A percentile compares a stretch with the other conserved stretches of the same genome.
Evolutionary conservation across 2,329 filamentous ascomycete species (phyloP).

Genomic region (Plectosphaerella sp.): DNA sequence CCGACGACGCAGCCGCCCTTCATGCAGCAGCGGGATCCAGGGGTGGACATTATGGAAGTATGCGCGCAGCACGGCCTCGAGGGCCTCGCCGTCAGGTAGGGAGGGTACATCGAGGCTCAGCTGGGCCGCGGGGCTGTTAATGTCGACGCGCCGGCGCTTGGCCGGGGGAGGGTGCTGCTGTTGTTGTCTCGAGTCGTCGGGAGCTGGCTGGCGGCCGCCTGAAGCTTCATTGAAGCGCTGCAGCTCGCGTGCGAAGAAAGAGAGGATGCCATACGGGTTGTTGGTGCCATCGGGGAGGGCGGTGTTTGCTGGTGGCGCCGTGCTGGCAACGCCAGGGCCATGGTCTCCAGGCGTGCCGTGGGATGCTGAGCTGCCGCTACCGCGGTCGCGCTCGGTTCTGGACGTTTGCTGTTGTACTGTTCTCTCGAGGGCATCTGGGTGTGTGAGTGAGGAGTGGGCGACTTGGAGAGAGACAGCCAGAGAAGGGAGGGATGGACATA

Average conservation of each 20-base stretch:
- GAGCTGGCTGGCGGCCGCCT: not conserved
- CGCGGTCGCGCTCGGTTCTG: not conserved
- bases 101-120: not conserved
- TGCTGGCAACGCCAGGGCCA: too few relatives aligned
- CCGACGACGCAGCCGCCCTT: conserved; percentile 20
- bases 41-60: conserved; percentile 32
- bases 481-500: conserved; percentile 6
- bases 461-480: not conserved
- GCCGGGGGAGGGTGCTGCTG: not conserved
- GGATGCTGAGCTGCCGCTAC: not conserved
- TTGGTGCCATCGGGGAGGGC: not conserved
- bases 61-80: conserved; percentile 21
- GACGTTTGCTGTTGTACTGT: conserved; percentile 2
- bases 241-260: conserved; percentile 8
- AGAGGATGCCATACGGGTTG: conserved; percentile 6
- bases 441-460: conserved; percentile 1
- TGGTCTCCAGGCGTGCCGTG: not conserved
- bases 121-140: not conserved
- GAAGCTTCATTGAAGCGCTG: conserved; percentile 2
- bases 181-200: not conserved
- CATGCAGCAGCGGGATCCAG: conserved; percentile 32
- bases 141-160: not conserved
- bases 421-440: conserved; percentile 12
- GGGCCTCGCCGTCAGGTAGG: not conserved
- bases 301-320: too few relatives aligned